Evolutionary conservation across 139 green algal genomes (phyloP), one percentile per base, ranked within the genome.

Genomic region (Chlorella sorokiniana): DNA sequence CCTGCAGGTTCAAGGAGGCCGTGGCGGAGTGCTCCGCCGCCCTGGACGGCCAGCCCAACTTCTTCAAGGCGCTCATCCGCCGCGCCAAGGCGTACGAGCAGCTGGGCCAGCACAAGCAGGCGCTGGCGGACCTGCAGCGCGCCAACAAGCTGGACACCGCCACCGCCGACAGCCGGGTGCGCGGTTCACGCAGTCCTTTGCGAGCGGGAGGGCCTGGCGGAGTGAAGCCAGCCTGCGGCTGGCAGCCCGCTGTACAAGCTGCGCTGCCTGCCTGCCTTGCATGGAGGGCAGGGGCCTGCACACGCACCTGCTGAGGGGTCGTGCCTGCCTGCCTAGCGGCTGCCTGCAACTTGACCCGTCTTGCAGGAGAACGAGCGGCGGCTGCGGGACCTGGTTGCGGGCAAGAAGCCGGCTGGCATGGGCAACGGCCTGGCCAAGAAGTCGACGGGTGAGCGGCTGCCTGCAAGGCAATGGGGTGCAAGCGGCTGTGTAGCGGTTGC

Each of bases 1-100:
- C 67, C 23, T 71, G 76, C 87, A 96, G 92, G 72, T 94, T 90
- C 86, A 95, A 97, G 84, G 93, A 97, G 20, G 93, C 94, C 0
- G 88, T 93, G 11, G 91, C 91, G 65, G 92, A 95, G 81, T 96
- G 93, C 85, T 87, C 86, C n/a, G 72, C 71, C 8, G 91, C 93
- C 14, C 90, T 98, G 48, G 85, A 91, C 35, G 56, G 82, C 7
- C 42, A 87, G 48, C 93, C 93, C 10, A 82, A 59, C 62, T 92
- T 85, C 65, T 75, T 85, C 63, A 93, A 93, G 83, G 93, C 93
- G 29, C 73, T 92, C 51, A 83, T 91, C 64, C 84, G 91, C 65
- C 81, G 94, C 9, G 86, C 91, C 42, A 92, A 93, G 69, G 91
- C 92, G 40, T 92, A 93, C 73, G 94, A 98, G 90, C 81, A 90